Percentiles rank a stretch among this genome's conserved stretches.
These are phyloP conservation scores for Pugionium dolabratum DNA, from an alignment of 345 rosid genomes.

Conservation along the genomic window DNA sequence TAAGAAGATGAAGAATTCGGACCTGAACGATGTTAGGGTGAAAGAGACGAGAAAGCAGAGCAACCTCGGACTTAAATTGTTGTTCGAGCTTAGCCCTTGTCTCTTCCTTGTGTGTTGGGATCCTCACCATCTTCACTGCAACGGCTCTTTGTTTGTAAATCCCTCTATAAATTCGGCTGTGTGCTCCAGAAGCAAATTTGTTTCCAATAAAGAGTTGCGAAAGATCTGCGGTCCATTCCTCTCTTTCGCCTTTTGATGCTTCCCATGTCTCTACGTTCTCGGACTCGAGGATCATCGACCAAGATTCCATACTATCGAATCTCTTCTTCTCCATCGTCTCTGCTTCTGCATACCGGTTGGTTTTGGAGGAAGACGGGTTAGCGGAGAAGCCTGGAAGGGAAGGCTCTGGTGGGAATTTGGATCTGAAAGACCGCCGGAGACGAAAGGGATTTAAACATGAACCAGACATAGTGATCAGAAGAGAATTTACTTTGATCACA, in stretches of 20 bases:
- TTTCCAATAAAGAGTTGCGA: slow-evolving; percentile 95
- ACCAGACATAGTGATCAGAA: slow-evolving; percentile 48
- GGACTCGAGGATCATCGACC: slow-evolving; percentile 96
- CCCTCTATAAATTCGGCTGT: slow-evolving; percentile 86
- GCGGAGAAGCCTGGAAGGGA: slow-evolving; percentile 17
- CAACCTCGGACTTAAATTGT: slow-evolving; percentile 95
- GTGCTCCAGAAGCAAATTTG: slow-evolving; percentile 99
- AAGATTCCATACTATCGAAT: slow-evolving; percentile 94
- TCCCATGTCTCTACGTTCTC: slow-evolving; percentile 98
- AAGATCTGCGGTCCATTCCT: slow-evolving; percentile 97
- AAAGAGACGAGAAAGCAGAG: slow-evolving; percentile 87
- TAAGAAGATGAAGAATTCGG: slow-evolving; percentile 7
- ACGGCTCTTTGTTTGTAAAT: slow-evolving; percentile 98
- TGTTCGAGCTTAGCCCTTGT: slow-evolving; percentile 78
- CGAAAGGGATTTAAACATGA: slow-evolving; percentile 81
- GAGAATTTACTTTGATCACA: slow-evolving; percentile 19
- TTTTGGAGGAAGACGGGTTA: slow-evolving; percentile 60
- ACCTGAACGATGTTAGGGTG: slow-evolving; percentile 93
- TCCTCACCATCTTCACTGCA: slow-evolving; percentile 96
- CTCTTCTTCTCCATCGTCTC: slow-evolving; percentile 86
- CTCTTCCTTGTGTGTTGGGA: slow-evolving; percentile 81
- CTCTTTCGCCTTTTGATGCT: slow-evolving; percentile 76
- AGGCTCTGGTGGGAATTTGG: slow-evolving; percentile 40
- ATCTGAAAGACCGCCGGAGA: slow-evolving; percentile 54
- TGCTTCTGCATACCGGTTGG: slow-evolving; percentile 51